These are phyloP conservation scores for Taphrina populina DNA, from an alignment of 1,139 yeast genomes.

Conservation along the genomic window DNA sequence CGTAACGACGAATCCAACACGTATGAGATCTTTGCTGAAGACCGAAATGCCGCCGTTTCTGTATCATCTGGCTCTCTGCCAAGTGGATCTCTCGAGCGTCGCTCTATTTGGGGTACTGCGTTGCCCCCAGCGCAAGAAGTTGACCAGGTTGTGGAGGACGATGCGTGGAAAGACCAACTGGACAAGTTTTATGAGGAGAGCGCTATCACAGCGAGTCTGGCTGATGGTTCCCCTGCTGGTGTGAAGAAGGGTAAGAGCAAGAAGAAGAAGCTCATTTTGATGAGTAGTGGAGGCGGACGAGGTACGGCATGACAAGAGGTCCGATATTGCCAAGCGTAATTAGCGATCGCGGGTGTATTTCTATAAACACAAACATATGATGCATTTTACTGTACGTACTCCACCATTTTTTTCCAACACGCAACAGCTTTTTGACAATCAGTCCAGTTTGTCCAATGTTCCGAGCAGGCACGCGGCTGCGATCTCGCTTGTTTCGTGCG, in stretches of 20 bases:
- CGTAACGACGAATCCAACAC: constrained; percentile 23
- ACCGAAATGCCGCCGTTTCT: background rate
- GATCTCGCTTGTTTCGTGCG: too few species aligned
- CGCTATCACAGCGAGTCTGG: constrained; percentile 8
- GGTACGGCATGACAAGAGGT: background rate
- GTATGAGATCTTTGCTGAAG: constrained; percentile 21
- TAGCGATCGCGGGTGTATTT: too few species aligned
- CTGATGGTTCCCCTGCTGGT: background rate
- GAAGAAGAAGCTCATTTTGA: constrained; percentile 39
- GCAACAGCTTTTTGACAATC: too few species aligned
- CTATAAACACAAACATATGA: too few species aligned
- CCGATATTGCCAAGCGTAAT: too few species aligned
- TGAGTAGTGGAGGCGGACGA: constrained; percentile 38
- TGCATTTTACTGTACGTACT: too few species aligned
- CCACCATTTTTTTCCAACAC: too few species aligned
- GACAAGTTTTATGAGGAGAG: constrained; percentile 35
- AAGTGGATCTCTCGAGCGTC: constrained; percentile 10
- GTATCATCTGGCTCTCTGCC: constrained; percentile 6
- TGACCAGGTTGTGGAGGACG: constrained; percentile 29
- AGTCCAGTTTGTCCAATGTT: too few species aligned
- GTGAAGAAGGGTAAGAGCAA: constrained; percentile 30
- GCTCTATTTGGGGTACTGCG: constrained; percentile 22
- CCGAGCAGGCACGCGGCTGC: too few species aligned
- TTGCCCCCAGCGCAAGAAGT: constrained; percentile 38
- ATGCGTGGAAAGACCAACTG: constrained; percentile 39